A percentile compares a stretch with the other conserved stretches of the same genome.
phyloP scores from a whole-genome alignment of 2,329 filamentous ascomycete species.

The Aspergillus arachidicola region DNA sequence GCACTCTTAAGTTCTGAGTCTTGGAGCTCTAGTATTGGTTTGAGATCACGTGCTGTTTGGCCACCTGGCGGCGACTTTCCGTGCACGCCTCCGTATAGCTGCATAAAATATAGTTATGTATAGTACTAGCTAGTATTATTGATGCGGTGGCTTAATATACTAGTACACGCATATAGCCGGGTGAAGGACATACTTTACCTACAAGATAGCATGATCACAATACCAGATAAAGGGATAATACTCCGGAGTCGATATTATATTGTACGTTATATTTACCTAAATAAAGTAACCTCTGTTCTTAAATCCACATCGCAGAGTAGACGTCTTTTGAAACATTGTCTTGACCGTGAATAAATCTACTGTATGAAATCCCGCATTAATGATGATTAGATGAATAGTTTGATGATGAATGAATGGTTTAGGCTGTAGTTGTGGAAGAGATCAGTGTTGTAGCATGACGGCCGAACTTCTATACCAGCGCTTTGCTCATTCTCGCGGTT shows the following conservation, averaged over 20 bases:
- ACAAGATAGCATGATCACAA: no score
- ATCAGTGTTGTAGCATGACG: not conserved
- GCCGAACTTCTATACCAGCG: not conserved
- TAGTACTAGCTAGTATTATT: not conserved
- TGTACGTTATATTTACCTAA: not conserved
- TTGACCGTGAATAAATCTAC: not conserved
- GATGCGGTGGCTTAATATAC: no score
- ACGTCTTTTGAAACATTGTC: not conserved
- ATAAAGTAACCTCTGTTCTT: not conserved
- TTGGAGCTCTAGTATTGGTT: no score
- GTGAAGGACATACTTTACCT: no score
- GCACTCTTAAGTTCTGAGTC: no score
- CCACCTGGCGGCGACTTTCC: no score
- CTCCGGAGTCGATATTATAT: no score
- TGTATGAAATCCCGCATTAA: not conserved
- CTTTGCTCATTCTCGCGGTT: not conserved
- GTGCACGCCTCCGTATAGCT: no score
- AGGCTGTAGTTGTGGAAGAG: not conserved
- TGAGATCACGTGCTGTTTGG: no score
- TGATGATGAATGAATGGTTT: not conserved
- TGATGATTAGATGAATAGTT: not conserved
- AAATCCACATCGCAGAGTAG: not conserved
- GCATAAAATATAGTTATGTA: not conserved
- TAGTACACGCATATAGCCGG: no score
- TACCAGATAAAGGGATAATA: no score